phyloP scores from a whole-genome alignment of 1,284 basidiomycete species.

The Fistulinella staudtii region DNA sequence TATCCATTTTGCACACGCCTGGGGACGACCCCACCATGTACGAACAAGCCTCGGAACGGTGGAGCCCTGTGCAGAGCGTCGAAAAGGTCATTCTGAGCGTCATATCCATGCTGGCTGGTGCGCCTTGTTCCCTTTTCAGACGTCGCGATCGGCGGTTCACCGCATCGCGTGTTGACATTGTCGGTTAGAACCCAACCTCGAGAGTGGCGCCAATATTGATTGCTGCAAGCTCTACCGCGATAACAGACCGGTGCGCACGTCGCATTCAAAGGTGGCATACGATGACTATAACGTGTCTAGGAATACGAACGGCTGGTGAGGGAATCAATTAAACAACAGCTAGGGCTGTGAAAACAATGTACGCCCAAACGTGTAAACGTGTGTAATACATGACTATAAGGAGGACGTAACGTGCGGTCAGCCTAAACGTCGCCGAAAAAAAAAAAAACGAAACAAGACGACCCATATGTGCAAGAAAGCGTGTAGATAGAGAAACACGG shows the following conservation, averaged over 20 bases:
- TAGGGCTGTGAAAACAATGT: slow-evolving; percentile 49
- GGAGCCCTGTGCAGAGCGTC: slow-evolving; percentile 97
- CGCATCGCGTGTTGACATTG: no score
- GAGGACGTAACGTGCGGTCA: slow-evolving; percentile 8
- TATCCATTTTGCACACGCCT: slow-evolving; percentile 96
- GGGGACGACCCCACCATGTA: slow-evolving; percentile 92
- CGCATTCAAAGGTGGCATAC: not conserved
- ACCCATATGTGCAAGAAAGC: no score
- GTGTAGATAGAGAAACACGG: no score
- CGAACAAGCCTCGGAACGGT: slow-evolving; percentile 93
- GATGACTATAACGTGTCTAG: slow-evolving; percentile 22
- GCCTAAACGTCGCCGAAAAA: not conserved
- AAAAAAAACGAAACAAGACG: no score
- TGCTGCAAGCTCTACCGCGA: slow-evolving; percentile 95
- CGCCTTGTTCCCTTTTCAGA: no score
- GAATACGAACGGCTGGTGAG: slow-evolving; percentile 74
- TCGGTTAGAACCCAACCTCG: slow-evolving; percentile 88
- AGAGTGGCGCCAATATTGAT: slow-evolving; percentile 97
- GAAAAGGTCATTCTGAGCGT: slow-evolving; percentile 96
- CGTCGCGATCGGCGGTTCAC: not conserved
- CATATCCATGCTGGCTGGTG: slow-evolving; percentile 96
- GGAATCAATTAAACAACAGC: slow-evolving; percentile 66
- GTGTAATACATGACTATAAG: slow-evolving; percentile 16
- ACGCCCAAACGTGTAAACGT: slow-evolving; percentile 1
- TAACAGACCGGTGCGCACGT: slow-evolving; percentile 50